Base-by-base conservation (phyloP, 2,329 filamentous ascomycete species). In the Aschersonia sp. region DNA sequence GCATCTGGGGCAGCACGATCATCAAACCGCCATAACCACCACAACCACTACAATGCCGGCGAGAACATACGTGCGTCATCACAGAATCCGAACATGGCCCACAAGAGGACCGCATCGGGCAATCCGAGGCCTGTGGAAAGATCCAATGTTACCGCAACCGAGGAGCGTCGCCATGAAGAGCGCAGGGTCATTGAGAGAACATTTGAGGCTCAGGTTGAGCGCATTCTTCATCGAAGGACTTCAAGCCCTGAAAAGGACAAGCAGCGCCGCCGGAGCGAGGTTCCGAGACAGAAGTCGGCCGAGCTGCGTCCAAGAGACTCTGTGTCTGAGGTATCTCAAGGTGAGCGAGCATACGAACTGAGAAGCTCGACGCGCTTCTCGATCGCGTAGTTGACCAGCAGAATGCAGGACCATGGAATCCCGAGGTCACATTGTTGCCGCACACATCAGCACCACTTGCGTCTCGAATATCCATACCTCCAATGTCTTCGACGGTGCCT, bases 401-500 rank as follows among this genome's bases (percentile, higher is more conserved):
- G 40, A 29, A 30, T 30, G 30, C 55, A 72, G 70, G 65, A 53
- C 66, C 70, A 58, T 97, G 92, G 92, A 82, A 80, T 48, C 91
- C 92, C 0, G 77, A 87, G 60, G 91, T 81, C 6, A 82, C 77
- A 1, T 69, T 97, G 29, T 71, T 89, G 38, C 72, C 77, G 5
- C 79, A 79, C 55, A 80, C 78, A 0, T 73, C 77, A 30, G 78
- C 79, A 10, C 92, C 92, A 4, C 68, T 95, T 46, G 88, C 89
- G 6, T 82, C 66, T 44, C 68, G 74, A 56, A 66, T 77, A 54
- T 75, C 74, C 5, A 70, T 75, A 50, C 78, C 85, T 28, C 91
- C 91, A 2, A 69, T 94, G 45, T 86, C 88, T 2, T 82, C 69
- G 40, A 72, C 91, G 38, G 86, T 89, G 9, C 82, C 83, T 3